Base-by-base conservation (phyloP, 768 basidiomycete genomes). In the Lyophyllum semitale region DNA sequence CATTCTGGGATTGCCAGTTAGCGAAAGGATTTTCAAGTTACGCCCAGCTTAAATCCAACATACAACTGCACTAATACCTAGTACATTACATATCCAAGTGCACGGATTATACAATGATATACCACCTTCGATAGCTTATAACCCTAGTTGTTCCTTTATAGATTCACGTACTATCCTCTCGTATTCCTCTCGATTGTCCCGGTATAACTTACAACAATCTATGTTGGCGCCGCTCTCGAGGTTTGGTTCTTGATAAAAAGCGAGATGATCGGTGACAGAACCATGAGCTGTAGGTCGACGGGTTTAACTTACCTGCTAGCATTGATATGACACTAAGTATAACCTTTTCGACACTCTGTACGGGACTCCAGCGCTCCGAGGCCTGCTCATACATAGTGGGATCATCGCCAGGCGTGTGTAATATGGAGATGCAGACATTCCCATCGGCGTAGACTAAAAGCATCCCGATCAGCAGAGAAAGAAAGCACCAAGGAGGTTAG, bases 301-400 rank as follows among this genome's bases (percentile, higher is more conserved):
- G 11, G 54, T 51, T 30, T 25, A 26, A 66, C 84, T 60, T 60
- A 91, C 93, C 92, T 59, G 97, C 95, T 12, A 99, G 80, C 95
- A 99, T 98, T 38, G 92, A 95, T 62, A 99, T 87, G 22, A 99
- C 96, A 62, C 93, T 95, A 9, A 98, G 79, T 51, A 98, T 82
- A 60, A 97, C 96, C 73, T 97, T 98, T 76, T 98, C 91, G 15
- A 99, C 92, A 65, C 92, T 93, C 73, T 98, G 96, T 0, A 98
- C 96, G n/a, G 97, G 97, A 54, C 91, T 93, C 97, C 97, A 99
- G 35, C 97, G 83, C 66, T 99, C 97, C 18, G 91, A 93, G 0
- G 95, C 93, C 62, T 89, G 85, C 69, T 99, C 96, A 70, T 98
- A 98, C 80, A 92, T 89, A 55, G 87, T 89, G 17, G 92, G 92